Evolutionary conservation across 208 protist species (phyloP).

Genomic region (Histomonas meleagridis): DNA sequence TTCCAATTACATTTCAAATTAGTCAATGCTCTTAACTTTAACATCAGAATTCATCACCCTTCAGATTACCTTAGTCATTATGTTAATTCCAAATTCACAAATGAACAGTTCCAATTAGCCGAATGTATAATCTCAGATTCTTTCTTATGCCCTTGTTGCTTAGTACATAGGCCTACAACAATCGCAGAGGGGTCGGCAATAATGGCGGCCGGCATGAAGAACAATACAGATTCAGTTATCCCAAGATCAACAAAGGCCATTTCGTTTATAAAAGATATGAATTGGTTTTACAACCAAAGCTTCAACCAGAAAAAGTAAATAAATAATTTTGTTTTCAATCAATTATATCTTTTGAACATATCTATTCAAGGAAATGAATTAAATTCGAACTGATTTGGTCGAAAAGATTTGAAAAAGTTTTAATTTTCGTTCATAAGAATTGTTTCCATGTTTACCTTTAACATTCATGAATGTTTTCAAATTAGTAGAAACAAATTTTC

Average conservation of each 20-base stretch:
- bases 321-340: no score
- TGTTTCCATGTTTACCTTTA: no score
- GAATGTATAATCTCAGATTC: constrained; percentile 12
- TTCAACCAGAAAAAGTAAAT: no score
- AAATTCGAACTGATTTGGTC: no score
- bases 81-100: background rate
- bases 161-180: background rate
- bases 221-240: background rate
- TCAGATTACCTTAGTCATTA: background rate
- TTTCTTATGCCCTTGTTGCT: background rate
- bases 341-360: no score
- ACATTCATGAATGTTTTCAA: no score
- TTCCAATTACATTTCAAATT: background rate
- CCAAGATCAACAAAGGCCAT: background rate
- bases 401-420: no score
- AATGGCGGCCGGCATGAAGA: background rate
- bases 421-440: no score
- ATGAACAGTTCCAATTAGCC: background rate
- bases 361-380: no score
- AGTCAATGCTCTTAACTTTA: background rate
- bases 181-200: background rate
- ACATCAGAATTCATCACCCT: background rate
- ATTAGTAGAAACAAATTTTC: no score
- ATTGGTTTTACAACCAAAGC: background rate
- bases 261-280: constrained; percentile 14